Base-by-base conservation (phyloP, 148 eudicot genomes). In the Nyssa sinensis region DNA sequence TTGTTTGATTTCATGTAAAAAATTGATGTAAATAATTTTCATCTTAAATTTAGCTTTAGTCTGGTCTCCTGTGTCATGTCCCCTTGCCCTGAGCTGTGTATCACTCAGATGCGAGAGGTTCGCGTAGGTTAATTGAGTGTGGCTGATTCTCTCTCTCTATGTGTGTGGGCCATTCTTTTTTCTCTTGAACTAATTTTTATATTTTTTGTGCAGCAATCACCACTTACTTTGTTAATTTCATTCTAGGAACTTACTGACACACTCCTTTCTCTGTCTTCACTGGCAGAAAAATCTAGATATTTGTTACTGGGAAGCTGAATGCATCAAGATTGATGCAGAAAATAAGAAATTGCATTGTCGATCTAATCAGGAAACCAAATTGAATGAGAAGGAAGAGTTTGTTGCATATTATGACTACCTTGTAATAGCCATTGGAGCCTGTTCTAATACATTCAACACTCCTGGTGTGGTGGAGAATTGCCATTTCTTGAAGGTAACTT, bases 381-480 rank as follows among this genome's bases (percentile, higher is more conserved):
- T 71, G 33, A 35, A 68, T n/a, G 74, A 70, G 33, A 55, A 31
- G n/a, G 77, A 65, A 58, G 77, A 82, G 67, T 76, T 82, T 67
- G 71, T n/a, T 61, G 73, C 78, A 14, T 79, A 82, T 25, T 82
- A 82, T 63, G 85, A 82, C 69, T 82, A 82, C 60, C 79, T 82
- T 53, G 82, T 82, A 10, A 69, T 82, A 57, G 85, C 85, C 8
- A 71, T 82, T 41, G 85, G 85, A 61, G 85, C 82, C 16, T 79
- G 85, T 31, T 44, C 75, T 67, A 82, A 82, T 67, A 82, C 81
- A 34, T 82, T 82, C 67, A 82, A 78, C 47, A 82, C 85, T 75
- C 85, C 85, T 28, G 85, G 85, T 61, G 85, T 82, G 31, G 82
- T 44, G 60, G 85, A 82, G 53, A 68, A 82, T 63, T 78, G 82